Evolutionary conservation across 441 rosid genomes (phyloP), one percentile per base, ranked within the genome.

Genomic region (Populus tomentosa): DNA sequence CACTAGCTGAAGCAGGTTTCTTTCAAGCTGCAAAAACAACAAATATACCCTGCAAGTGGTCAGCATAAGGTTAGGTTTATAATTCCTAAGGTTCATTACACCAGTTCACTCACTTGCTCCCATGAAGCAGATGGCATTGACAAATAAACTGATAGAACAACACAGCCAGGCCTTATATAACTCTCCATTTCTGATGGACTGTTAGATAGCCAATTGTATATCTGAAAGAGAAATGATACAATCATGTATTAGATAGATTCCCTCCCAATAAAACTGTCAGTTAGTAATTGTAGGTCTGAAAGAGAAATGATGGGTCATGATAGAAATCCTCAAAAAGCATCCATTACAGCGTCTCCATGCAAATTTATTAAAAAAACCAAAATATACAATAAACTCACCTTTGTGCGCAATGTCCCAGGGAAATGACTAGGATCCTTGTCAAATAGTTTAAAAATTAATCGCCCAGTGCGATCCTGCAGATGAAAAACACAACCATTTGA

Each of bases 151-250:
- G 97, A 87, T 66, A 94, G 87, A 73, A 94, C 89, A 81, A 94
- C 92, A 80, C 98, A 94, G 42, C 98, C 98, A 70, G 97, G 97
- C 81, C 98, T 91, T 78, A 94, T 92, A 87, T 92, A 92, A 84
- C 98, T 92, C 86, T 94, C 98, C 98, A 94, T 92, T 72, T 94
- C 98, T 59, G 94, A 86, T 66, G 98, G 98, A 85, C 96, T 86
- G 83, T 69, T 94, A 42, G 95, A 91, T 81, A 92, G 97, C 98
- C 98, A 94, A 81, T 85, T 89, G 85, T 82, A 90, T 75, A 92
- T 92, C 98, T 94, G 90, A 63, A 70, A 84, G 56, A 70, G 26
- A 38, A 72, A 76, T 63, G 72, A 21, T 63, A 79, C 14, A 70
- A 69, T 56, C 20, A 50, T 50, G 56, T 14, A 14, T 50, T 50